Percentiles rank a stretch among this genome's conserved stretches.
Conservation (phyloP, 176 grass and related monocot genomes). For the Saccharum spontaneum region DNA sequence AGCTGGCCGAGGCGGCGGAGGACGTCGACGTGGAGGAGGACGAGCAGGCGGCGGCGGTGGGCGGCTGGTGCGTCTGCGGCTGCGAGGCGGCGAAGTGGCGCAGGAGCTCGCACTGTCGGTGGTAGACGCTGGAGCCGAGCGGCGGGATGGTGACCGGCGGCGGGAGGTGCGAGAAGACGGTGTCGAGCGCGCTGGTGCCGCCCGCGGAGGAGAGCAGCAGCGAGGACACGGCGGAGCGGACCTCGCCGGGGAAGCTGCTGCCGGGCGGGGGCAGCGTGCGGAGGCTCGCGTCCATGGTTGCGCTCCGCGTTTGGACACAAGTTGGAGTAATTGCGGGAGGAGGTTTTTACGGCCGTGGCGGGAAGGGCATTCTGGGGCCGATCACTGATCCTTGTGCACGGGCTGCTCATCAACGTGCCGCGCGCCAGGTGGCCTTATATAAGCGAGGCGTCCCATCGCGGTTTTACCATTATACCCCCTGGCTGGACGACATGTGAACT, state of each 20-base stretch:
- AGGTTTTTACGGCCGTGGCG: constrained; percentile 30
- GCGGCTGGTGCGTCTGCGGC: background rate
- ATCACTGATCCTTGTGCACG: background rate
- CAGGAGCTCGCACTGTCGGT: constrained; percentile 84
- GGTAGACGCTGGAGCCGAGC: constrained; percentile 90
- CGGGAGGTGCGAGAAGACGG: constrained; percentile 75
- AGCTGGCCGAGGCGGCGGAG: background rate
- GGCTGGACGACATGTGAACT: background rate
- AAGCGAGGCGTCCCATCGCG: background rate
- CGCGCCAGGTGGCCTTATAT: constrained; percentile 26
- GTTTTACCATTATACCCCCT: constrained; percentile 21
- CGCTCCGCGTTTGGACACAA: background rate
- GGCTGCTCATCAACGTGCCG: background rate
- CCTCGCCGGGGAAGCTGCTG: constrained; percentile 45
- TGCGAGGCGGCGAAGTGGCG: constrained; percentile 49
- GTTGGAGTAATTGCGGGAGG: background rate
- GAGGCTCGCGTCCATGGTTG: constrained; percentile 43
- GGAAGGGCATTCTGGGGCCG: constrained; percentile 35
- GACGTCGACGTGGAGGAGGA: background rate
- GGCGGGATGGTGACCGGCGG: constrained; percentile 46
- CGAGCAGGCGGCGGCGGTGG: background rate
- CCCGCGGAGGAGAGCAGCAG: constrained; percentile 62
- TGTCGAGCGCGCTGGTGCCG: constrained; percentile 71
- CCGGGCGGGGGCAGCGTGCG: constrained; percentile 34
- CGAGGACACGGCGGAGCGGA: constrained; percentile 54